These are phyloP conservation scores for Citrullus amarus DNA, from an alignment of 306 rosid genomes.

Conservation along the genomic window DNA sequence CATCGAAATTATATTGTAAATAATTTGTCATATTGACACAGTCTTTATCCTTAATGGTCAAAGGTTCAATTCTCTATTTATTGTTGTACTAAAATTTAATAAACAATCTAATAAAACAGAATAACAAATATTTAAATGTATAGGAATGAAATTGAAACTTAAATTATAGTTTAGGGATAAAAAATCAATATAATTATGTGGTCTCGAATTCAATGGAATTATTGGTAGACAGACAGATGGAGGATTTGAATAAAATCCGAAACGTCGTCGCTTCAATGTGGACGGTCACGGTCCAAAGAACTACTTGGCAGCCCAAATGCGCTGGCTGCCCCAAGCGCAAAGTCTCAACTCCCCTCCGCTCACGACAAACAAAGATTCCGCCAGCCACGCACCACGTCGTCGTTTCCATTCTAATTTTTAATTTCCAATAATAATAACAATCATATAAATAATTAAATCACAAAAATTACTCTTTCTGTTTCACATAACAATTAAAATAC, in stretches of 20 bases:
- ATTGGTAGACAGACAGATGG: neutral
- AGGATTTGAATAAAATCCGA: neutral
- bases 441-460: no score
- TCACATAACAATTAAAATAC: no score
- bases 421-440: neutral
- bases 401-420: neutral
- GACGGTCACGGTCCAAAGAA: neutral
- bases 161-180: neutral
- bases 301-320: neutral
- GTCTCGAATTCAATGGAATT: neutral
- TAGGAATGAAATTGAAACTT: neutral
- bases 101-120: no score
- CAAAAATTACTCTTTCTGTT: no score
- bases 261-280: neutral
- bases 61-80: no score
- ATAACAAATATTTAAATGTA: no score
- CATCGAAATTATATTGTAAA: no score
- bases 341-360: neutral
- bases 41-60: no score
- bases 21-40: no score
- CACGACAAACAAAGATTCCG: neutral
- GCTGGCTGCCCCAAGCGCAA: neutral
- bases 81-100: no score
- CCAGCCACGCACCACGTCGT: constrained; percentile 1
- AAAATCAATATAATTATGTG: neutral